Base-by-base conservation (phyloP, 192 early-diverging fungal species). In the Rhizoclosmatium globosum region DNA sequence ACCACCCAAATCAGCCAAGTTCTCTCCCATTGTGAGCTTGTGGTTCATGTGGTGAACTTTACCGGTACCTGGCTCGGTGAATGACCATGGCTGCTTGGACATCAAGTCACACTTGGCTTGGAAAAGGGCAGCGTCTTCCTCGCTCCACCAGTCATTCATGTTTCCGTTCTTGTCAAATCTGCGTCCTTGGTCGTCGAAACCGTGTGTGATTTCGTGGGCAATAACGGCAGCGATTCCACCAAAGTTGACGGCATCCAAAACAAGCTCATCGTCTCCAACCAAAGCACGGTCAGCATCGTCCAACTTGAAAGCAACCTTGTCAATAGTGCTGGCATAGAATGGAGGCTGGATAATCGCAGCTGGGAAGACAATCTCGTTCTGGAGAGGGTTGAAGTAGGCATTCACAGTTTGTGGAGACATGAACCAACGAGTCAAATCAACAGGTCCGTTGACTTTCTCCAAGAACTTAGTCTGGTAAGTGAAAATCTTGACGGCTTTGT, bases 161-260 rank as follows among this genome's bases (percentile, higher is more conserved):
- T 79, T 64, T 39, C 84, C 84, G 0, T 39, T 47, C 1, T 41
- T 61, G 60, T 85, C 82, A 57, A 77, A 85, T 31, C 38, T 31
- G 17, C 82, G 48, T 2, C 84, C 84, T 43, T 73, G 62, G 65
- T 82, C 76, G 68, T 85, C 84, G 72, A 79, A 85, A 1, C 82
- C 82, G 65, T 85, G 84, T 15, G 76, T 82, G 23, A 85, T 67
- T 64, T 85, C 84, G 70, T 85, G 84, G 13, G 79, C 80, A 48
- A 85, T 77, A 4, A 84, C 77, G n/a, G 69, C 73, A 45, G 78
- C 79, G 70, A 85, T 81, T 17, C 65, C 68, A 45, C 84, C 80
- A 77, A 75, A 85, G 75, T 77, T 84, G 53, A 78, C 60, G 1
- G 71, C 71, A 11, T 13, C 50, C 76, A 74, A 47, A 3, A 74